Percentiles rank a stretch among this genome's conserved stretches.
Conservation (phyloP, 106 monocot genomes). For the Dioscorea dumetorum region DNA sequence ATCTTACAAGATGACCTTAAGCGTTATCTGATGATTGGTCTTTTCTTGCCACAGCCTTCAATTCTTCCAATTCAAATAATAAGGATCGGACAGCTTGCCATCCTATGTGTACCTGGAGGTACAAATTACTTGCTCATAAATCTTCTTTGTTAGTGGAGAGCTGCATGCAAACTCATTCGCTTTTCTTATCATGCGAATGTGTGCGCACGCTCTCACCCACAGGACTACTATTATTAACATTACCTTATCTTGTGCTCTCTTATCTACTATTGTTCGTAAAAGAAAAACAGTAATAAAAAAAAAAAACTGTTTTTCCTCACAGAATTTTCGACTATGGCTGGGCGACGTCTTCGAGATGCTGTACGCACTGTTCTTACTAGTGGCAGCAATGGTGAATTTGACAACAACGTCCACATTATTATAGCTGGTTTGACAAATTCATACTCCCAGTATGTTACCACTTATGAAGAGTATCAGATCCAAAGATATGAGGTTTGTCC, state of each 20-base stretch:
- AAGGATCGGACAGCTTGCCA: constrained; percentile 22
- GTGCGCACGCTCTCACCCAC: too few relatives aligned
- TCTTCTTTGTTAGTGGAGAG: too few relatives aligned
- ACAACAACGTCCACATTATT: constrained; percentile 10
- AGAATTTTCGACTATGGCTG: constrained; percentile 40
- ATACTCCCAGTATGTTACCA: constrained; percentile 31
- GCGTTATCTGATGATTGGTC: background rate
- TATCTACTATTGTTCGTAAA: background rate
- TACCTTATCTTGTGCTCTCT: background rate
- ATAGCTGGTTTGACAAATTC: constrained; percentile 32
- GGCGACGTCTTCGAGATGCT: constrained; percentile 22
- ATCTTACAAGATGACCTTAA: too few relatives aligned
- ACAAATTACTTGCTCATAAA: background rate
- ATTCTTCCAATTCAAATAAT: constrained; percentile 34
- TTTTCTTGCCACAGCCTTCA: constrained; percentile 14
- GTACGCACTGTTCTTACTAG: constrained; percentile 10
- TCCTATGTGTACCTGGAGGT: constrained; percentile 31
- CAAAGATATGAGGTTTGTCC: constrained; percentile 30
- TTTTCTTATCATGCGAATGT: too few relatives aligned
- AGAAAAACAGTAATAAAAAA: background rate
- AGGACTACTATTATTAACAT: too few relatives aligned
- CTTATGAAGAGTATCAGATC: constrained; percentile 26
- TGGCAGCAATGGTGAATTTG: constrained; percentile 10
- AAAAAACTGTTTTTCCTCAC: background rate
- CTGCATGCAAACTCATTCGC: too few relatives aligned